Conservation (phyloP, 169 alveolate genomes). For the Eimeria sp. region DNA sequence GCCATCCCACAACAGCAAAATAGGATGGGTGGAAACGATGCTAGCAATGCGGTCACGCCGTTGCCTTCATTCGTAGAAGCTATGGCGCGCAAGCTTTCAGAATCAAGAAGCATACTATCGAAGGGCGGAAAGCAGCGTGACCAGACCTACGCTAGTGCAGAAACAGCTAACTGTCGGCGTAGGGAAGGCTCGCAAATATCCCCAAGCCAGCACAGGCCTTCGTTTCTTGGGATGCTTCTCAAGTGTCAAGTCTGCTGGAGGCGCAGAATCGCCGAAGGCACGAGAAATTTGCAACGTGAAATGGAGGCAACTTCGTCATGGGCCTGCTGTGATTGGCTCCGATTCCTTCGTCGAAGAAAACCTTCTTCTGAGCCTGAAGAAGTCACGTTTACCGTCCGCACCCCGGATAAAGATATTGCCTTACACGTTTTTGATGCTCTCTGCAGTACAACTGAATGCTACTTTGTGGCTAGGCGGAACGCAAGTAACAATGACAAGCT, state of each 20-base stretch:
- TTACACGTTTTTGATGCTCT: slow-evolving; percentile 42
- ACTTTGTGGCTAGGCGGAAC: not conserved
- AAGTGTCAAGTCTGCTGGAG: not conserved
- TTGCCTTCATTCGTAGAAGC: not conserved
- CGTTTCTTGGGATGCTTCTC: not conserved
- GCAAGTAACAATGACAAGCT: not conserved
- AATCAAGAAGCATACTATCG: not conserved
- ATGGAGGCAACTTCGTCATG: not conserved
- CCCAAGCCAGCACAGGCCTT: not conserved
- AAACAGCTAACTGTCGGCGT: not conserved
- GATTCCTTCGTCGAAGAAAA: not conserved
- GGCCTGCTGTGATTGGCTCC: not conserved
- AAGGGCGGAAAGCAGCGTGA: not conserved
- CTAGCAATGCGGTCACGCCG: not conserved
- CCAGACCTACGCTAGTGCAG: not conserved
- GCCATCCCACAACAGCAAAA: not conserved
- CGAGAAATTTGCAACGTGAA: not conserved
- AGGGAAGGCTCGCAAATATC: not conserved
- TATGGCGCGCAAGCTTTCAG: not conserved
- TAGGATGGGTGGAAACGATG: not conserved
- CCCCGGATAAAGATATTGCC: slow-evolving; percentile 13
- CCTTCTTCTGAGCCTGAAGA: slow-evolving; percentile 14
- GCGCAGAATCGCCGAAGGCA: not conserved
- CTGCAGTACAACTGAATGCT: slow-evolving; percentile 11
- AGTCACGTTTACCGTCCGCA: not conserved